Evolutionary conservation across 2,329 filamentous ascomycete species (phyloP).

Genomic region (Aspergillus cejpii): DNA sequence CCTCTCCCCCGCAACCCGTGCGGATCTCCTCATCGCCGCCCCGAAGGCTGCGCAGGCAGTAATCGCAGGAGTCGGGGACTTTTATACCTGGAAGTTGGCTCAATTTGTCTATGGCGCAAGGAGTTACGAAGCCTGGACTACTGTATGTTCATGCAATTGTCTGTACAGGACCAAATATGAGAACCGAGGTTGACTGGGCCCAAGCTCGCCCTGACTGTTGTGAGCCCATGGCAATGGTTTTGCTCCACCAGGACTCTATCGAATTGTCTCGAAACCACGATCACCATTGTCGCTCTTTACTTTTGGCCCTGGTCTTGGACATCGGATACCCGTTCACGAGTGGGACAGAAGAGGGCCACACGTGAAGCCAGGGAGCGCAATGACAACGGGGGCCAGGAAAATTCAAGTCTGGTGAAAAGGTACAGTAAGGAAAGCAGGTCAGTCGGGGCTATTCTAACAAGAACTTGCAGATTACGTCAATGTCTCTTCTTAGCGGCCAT

Average conservation of each 20-base stretch:
- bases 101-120: conserved; percentile 60
- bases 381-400: conserved; percentile 2
- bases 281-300: conserved; percentile 72
- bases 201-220: conserved; percentile 62
- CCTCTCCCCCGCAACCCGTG: conserved; percentile 50
- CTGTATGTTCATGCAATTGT: conserved; percentile 47
- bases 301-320: conserved; percentile 81
- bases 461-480: conserved; percentile 46
- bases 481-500: conserved; percentile 70
- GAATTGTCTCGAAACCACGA: conserved; percentile 83
- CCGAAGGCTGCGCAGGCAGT: conserved; percentile 71
- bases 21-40: conserved; percentile 61
- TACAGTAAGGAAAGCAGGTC: conserved; percentile 14
- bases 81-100: conserved; percentile 79
- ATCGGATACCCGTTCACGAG: conserved; percentile 35
- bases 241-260: conserved; percentile 89
- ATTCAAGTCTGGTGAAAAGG: conserved; percentile 18
- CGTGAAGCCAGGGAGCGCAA: conserved; percentile 7
- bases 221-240: conserved; percentile 95
- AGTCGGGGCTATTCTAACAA: conserved; percentile 3
- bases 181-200: conserved; percentile 16
- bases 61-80: conserved; percentile 73
- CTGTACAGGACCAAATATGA: background rate
- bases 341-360: conserved; percentile 15
- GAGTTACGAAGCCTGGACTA: conserved; percentile 60